Conservation (phyloP, 140 eudicot genomes). For the Anethum foeniculum region DNA sequence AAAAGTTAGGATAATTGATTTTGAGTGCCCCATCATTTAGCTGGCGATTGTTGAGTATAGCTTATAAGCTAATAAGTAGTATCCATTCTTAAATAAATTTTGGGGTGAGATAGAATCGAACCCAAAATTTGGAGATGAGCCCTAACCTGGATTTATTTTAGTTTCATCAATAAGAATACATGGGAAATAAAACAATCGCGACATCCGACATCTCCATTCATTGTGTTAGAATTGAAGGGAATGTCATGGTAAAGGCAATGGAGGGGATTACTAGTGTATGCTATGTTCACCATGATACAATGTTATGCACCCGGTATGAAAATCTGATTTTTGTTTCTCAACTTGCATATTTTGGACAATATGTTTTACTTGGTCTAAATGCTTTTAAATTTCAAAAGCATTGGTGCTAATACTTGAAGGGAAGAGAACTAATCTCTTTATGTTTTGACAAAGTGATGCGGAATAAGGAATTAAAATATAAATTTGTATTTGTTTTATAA, state of each 20-base stretch:
- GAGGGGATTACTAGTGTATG: neutral
- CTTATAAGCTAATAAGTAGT: too few species aligned
- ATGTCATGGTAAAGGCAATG: neutral
- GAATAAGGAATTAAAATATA: too few species aligned
- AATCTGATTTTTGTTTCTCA: neutral
- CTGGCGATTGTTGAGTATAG: too few species aligned
- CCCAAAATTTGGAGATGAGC: too few species aligned
- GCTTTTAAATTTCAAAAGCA: neutral
- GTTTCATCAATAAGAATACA: neutral
- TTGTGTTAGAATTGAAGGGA: neutral
- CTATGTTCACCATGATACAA: neutral
- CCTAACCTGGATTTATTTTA: too few species aligned
- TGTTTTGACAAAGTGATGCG: neutral
- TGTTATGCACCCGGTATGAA: slow-evolving; percentile 1
- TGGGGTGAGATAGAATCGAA: too few species aligned
- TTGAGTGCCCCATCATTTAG: too few species aligned
- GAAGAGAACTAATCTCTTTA: neutral
- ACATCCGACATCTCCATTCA: neutral
- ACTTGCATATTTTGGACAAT: neutral
- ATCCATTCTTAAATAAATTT: too few species aligned
- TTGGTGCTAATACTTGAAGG: neutral
- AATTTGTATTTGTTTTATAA: too few species aligned
- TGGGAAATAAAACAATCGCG: neutral
- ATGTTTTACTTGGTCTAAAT: slow-evolving; percentile 14
- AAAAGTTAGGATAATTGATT: too few species aligned